These are phyloP conservation scores for Tuber microsphaerosporum DNA, from an alignment of 495 filamentous ascomycete species.

Conservation along the genomic window DNA sequence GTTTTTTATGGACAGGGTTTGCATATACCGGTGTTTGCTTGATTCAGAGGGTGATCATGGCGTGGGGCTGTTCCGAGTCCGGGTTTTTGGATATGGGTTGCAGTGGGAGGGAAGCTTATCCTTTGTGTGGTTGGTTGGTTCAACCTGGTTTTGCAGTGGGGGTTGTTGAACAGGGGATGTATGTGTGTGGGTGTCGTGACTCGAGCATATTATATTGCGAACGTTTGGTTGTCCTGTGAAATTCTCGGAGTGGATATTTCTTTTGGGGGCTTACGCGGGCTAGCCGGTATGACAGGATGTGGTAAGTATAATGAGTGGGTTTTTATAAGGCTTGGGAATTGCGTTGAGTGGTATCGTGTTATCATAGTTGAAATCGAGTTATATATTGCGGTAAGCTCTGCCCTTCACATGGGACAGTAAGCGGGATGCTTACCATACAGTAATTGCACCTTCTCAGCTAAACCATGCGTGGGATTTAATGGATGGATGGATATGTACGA, in stretches of 20 bases:
- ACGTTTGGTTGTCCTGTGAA: background rate
- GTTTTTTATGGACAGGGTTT: background rate
- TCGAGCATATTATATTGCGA: background rate
- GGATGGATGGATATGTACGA: background rate
- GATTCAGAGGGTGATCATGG: background rate
- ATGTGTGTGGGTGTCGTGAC: background rate
- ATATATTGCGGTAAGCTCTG: background rate
- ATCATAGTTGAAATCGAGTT: background rate
- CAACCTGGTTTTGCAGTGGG: background rate
- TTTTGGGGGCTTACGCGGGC: background rate
- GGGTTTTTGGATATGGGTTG: background rate
- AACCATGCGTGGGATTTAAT: background rate
- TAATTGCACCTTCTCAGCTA: background rate
- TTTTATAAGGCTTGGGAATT: background rate
- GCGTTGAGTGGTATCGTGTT: background rate
- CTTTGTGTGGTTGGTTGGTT: background rate
- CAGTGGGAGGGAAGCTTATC: background rate
- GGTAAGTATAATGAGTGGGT: background rate
- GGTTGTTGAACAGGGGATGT: background rate
- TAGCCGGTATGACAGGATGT: background rate
- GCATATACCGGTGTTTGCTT: background rate
- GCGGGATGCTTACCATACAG: background rate
- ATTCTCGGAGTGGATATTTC: background rate
- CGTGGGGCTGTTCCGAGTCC: background rate
- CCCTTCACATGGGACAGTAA: background rate